Evolutionary conservation across 768 basidiomycete genomes (phyloP).

Genomic region (Tremella fuciformis): DNA sequence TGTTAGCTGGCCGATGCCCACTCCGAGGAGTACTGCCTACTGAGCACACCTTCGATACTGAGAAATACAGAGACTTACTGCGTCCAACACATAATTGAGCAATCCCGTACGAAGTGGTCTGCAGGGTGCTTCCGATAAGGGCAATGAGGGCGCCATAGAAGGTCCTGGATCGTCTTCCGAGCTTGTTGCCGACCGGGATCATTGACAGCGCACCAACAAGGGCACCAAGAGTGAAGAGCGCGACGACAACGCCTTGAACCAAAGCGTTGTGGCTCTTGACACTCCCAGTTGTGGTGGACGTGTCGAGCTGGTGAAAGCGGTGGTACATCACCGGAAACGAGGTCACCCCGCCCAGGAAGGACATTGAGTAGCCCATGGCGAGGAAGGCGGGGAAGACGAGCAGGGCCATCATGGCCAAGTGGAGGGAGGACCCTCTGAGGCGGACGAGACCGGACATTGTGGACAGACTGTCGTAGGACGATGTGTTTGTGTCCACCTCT

Average conservation of each 20-base stretch:
- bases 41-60: not conserved
- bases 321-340: slow-evolving; percentile 18
- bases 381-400: slow-evolving; percentile 26
- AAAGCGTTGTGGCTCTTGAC: slow-evolving; percentile 24
- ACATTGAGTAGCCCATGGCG: slow-evolving; percentile 28
- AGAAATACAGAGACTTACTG: slow-evolving; percentile 21
- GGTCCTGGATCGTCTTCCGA: slow-evolving; percentile 20
- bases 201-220: slow-evolving; percentile 16
- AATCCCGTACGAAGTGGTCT: slow-evolving; percentile 15
- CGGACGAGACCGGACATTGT: too few relatives aligned
- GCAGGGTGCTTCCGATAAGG: slow-evolving; percentile 16
- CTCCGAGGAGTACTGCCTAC: slow-evolving; percentile 20
- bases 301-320: slow-evolving; percentile 21
- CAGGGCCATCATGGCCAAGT: slow-evolving; percentile 28
- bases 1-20: slow-evolving; percentile 25
- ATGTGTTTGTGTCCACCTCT: too few relatives aligned
- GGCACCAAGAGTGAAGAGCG: slow-evolving; percentile 26
- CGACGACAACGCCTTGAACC: slow-evolving; percentile 16
- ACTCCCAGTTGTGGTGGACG: slow-evolving; percentile 15
- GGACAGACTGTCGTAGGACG: too few relatives aligned
- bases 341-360: slow-evolving; percentile 20
- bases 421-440: too few relatives aligned
- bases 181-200: slow-evolving; percentile 24
- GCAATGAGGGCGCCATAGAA: slow-evolving; percentile 16
- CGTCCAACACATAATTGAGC: slow-evolving; percentile 16